phyloP scores from a whole-genome alignment of 768 basidiomycete genomes.

The Termitomyces sp. region DNA sequence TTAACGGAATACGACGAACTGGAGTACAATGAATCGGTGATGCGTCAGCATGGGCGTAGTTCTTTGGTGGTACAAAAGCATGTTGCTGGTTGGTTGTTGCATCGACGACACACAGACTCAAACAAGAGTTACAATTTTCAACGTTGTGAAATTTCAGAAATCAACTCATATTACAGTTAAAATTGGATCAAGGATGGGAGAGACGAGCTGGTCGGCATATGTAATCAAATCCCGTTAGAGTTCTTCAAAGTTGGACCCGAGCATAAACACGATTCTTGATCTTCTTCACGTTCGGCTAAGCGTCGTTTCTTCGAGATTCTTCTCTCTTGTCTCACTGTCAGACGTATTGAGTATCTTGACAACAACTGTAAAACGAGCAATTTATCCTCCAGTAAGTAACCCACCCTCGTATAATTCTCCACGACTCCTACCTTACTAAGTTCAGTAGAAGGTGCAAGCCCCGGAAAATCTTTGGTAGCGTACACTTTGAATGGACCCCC shows the following conservation, averaged over 20 bases:
- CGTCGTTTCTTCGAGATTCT: constrained; percentile 31
- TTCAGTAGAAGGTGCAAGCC: constrained; percentile 60
- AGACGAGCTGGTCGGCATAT: not conserved
- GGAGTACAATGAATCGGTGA: not conserved
- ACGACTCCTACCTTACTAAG: constrained; percentile 47
- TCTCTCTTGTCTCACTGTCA: constrained; percentile 34
- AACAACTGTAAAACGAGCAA: constrained; percentile 17
- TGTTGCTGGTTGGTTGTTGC: not conserved
- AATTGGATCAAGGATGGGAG: not conserved
- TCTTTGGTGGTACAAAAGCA: not conserved
- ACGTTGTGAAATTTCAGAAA: not conserved
- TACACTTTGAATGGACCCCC: constrained; percentile 66
- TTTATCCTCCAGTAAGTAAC: not conserved
- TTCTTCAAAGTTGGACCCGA: not conserved
- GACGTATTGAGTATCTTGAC: constrained; percentile 34
- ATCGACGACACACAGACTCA: not conserved
- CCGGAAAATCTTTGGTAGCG: constrained; percentile 72
- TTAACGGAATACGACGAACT: not conserved
- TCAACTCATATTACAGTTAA: not conserved
- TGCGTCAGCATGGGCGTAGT: not conserved
- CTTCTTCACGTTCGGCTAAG: not conserved
- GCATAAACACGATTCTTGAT: not conserved
- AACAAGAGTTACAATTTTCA: not conserved
- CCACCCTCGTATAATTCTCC: not conserved
- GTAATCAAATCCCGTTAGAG: not conserved